Percentiles rank a stretch among this genome's conserved stretches.
phyloP scores from a whole-genome alignment of 2,329 filamentous ascomycete species.

The Pyricularia grisea region DNA sequence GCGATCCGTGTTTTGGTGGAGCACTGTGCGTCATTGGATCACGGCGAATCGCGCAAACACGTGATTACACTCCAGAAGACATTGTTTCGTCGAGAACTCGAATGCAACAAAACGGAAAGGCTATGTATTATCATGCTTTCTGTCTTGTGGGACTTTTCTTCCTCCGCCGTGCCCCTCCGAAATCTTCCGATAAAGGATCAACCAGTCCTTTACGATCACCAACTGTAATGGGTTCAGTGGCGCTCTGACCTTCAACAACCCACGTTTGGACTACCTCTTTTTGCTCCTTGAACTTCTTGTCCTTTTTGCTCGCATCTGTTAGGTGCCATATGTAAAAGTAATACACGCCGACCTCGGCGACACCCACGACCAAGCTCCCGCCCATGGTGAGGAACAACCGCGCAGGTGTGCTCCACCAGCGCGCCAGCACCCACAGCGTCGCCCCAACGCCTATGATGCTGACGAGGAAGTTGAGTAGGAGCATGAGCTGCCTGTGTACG shows the following conservation, averaged over 20 bases:
- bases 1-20: neutral
- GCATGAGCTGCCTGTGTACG: constrained; percentile 68
- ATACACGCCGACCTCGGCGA: constrained; percentile 73
- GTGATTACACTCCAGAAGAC: neutral
- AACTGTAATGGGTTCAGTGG: constrained; percentile 23
- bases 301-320: constrained; percentile 55
- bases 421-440: constrained; percentile 68
- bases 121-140: neutral
- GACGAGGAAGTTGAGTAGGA: constrained; percentile 84
- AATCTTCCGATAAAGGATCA: neutral
- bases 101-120: neutral
- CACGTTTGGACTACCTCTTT: constrained; percentile 65
- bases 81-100: neutral
- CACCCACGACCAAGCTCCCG: constrained; percentile 58
- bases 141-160: constrained; percentile 1
- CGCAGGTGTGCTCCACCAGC: constrained; percentile 65
- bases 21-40: neutral
- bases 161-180: neutral
- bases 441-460: constrained; percentile 73
- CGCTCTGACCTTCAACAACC: constrained; percentile 35
- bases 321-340: constrained; percentile 65
- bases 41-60: neutral
- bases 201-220: constrained; percentile 13
- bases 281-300: constrained; percentile 50
- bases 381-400: constrained; percentile 63